phyloP scores from a whole-genome alignment of 2,329 filamentous ascomycete genomes.

The Aspergillus texensis region DNA sequence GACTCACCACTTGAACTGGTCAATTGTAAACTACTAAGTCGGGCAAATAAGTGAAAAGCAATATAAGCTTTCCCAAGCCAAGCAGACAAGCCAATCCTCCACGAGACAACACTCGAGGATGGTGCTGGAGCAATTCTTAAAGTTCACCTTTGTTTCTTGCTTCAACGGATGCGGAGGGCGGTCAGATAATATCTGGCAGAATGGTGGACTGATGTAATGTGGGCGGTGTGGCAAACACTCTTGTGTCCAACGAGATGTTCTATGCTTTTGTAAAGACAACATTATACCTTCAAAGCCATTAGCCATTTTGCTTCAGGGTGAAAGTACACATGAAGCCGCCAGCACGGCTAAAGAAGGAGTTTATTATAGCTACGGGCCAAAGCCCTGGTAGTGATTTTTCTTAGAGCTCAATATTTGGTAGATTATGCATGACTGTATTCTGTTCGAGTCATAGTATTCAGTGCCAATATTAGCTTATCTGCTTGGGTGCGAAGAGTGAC shows the following conservation, averaged over 20 bases:
- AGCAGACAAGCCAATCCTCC: constrained; percentile 1
- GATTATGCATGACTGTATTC: neutral
- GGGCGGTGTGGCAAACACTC: neutral
- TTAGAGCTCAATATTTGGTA: neutral
- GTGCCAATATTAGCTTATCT: neutral
- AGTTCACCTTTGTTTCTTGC: constrained; percentile 11
- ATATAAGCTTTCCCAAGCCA: neutral
- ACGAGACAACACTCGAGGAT: neutral
- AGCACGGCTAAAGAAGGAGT: neutral
- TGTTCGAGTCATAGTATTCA: constrained; percentile 3
- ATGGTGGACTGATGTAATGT: neutral
- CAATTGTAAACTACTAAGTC: neutral
- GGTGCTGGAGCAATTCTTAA: neutral
- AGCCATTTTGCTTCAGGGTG: neutral
- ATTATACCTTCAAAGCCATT: neutral
- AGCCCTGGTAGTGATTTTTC: neutral
- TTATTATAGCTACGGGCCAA: neutral
- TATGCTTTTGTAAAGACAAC: neutral
- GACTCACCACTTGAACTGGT: neutral
- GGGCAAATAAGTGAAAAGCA: neutral
- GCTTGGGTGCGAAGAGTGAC: constrained; percentile 8
- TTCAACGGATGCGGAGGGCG: constrained; percentile 14
- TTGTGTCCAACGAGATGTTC: too few species aligned
- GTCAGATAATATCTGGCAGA: constrained; percentile 10
- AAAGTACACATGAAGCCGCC: neutral